These are phyloP conservation scores for Metarhizium anisopliae DNA, from an alignment of 2,329 filamentous ascomycete species.

Conservation along the genomic window DNA sequence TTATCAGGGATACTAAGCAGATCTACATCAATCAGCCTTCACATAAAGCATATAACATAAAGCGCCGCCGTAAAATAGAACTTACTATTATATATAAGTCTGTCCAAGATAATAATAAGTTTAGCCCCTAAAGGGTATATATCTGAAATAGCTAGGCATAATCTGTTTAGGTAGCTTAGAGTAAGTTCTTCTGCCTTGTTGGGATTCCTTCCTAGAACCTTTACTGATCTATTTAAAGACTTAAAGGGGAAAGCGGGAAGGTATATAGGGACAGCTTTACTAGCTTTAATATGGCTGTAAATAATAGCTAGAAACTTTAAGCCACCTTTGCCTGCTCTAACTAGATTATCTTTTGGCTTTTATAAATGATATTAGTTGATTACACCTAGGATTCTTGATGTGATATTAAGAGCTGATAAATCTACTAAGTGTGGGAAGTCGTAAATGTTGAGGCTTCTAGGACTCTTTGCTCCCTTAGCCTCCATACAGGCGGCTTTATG, in stretches of 20 bases:
- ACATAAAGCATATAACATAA: background rate
- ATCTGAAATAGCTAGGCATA: constrained; percentile 37
- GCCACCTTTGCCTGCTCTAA: constrained; percentile 22
- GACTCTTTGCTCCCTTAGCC: background rate
- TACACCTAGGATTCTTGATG: constrained; percentile 27
- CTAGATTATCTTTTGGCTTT: constrained; percentile 9
- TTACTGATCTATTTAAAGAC: constrained; percentile 44
- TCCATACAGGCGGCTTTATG: background rate
- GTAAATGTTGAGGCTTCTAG: constrained; percentile 3
- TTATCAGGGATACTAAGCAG: constrained; percentile 40
- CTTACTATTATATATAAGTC: constrained; percentile 46
- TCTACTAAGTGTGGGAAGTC: constrained; percentile 13
- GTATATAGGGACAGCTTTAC: constrained; percentile 30
- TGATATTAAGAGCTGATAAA: constrained; percentile 18
- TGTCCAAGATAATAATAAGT: constrained; percentile 45
- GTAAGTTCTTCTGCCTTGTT: constrained; percentile 48
- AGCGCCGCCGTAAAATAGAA: background rate
- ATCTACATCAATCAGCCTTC: constrained; percentile 23
- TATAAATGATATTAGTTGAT: constrained; percentile 29
- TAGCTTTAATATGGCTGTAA: constrained; percentile 27
- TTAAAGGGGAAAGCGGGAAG: constrained; percentile 56
- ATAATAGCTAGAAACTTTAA: constrained; percentile 32
- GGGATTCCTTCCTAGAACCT: constrained; percentile 46
- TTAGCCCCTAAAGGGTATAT: constrained; percentile 38
- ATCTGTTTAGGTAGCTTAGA: constrained; percentile 36